These are phyloP conservation scores for Gossypium raimondii DNA, from an alignment of 345 rosid species.

Conservation along the genomic window DNA sequence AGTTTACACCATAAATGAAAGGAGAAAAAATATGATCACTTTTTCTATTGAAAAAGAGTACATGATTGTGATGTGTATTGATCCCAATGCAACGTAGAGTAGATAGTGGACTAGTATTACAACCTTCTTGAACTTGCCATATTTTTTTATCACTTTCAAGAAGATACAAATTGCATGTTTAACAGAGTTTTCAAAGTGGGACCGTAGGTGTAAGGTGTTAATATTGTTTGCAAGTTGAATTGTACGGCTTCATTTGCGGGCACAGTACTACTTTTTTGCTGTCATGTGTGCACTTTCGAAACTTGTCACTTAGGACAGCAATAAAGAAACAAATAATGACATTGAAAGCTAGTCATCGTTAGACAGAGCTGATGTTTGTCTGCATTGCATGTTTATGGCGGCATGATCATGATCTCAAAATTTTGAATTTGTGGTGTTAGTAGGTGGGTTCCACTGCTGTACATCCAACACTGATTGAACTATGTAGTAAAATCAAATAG, in stretches of 20 bases:
- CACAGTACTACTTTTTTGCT: slow-evolving; percentile 9
- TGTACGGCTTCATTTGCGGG: slow-evolving; percentile 10
- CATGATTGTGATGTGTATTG: not conserved
- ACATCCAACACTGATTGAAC: slow-evolving; percentile 7
- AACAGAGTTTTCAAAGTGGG: slow-evolving; percentile 13
- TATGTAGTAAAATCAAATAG: slow-evolving; percentile 11
- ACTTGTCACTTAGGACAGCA: not conserved
- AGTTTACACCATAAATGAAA: not conserved
- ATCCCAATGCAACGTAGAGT: slow-evolving; percentile 9
- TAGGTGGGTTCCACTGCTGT: slow-evolving; percentile 17
- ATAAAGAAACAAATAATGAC: slow-evolving; percentile 4
- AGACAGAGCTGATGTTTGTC: not conserved
- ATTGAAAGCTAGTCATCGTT: slow-evolving; percentile 8
- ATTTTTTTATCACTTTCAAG: not conserved
- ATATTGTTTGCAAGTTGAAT: slow-evolving; percentile 13
- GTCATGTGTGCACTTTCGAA: slow-evolving; percentile 7
- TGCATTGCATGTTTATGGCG: slow-evolving; percentile 1
- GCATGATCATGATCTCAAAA: slow-evolving; percentile 13
- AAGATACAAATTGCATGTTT: slow-evolving; percentile 1
- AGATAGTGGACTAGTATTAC: not conserved
- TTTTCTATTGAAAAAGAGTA: not conserved
- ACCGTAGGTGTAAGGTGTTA: slow-evolving; percentile 15
- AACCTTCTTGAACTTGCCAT: not conserved
- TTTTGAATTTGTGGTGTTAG: slow-evolving; percentile 15
- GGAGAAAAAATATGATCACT: not conserved